These are phyloP conservation scores for Thelonectria olida DNA, from an alignment of 2,329 filamentous ascomycete species.

Conservation along the genomic window DNA sequence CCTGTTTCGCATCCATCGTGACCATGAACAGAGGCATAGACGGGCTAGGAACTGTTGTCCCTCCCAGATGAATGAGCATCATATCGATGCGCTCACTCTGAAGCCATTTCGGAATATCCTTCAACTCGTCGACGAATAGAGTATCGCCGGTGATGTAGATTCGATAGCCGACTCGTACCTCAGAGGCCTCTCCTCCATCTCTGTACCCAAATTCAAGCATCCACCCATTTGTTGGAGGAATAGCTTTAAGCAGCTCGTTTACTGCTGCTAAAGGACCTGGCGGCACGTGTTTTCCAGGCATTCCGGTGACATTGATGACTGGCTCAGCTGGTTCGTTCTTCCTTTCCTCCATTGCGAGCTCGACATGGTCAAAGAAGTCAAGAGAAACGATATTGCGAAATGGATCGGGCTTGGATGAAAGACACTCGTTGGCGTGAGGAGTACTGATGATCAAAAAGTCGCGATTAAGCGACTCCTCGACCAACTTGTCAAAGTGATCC, in stretches of 20 bases:
- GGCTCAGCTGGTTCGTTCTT: constrained; percentile 46
- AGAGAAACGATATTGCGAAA: not conserved
- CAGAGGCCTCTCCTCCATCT: constrained; percentile 10
- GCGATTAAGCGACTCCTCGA: constrained; percentile 52
- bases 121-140: constrained; percentile 63
- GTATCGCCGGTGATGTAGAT: constrained; percentile 77
- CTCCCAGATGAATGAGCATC: constrained; percentile 73
- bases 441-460: constrained; percentile 71
- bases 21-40: constrained; percentile 70
- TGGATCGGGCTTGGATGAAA: constrained; percentile 38
- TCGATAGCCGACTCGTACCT: constrained; percentile 59
- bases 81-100: constrained; percentile 65
- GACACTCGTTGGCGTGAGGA: constrained; percentile 64
- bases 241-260: constrained; percentile 30
- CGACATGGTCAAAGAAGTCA: not conserved
- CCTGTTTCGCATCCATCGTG: constrained; percentile 73
- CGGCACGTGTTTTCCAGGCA: constrained; percentile 71
- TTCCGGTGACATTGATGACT: constrained; percentile 62
- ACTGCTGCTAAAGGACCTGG: constrained; percentile 48
- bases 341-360: not conserved
- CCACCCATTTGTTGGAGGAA: not conserved
- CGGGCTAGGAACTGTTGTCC: constrained; percentile 71
- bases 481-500: constrained; percentile 53
- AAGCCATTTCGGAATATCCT: constrained; percentile 66
- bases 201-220: not conserved